Evolutionary conservation across 75 land plant species (phyloP).

Genomic region (Selaginella tamariscina): DNA sequence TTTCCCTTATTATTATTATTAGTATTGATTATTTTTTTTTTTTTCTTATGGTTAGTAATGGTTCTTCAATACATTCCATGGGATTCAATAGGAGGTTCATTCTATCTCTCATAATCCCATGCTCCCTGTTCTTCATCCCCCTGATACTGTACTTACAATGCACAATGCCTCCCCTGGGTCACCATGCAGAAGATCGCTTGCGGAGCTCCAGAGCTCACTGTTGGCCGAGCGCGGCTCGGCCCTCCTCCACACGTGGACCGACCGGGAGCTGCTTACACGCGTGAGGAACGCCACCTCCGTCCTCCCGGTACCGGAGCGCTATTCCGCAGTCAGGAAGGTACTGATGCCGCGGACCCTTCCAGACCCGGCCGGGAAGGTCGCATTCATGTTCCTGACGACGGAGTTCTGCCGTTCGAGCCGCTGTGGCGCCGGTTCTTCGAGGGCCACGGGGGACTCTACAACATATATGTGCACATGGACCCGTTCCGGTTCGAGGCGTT

Average conservation of each 20-base stretch:
- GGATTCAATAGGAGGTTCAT: too few relatives aligned
- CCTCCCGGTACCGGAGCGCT: background rate
- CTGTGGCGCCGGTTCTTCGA: slow-evolving; percentile 55
- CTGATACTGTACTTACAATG: background rate
- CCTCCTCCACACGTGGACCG: slow-evolving; percentile 14
- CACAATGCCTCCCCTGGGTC: background rate
- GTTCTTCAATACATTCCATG: too few relatives aligned
- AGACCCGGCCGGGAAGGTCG: slow-evolving; percentile 42
- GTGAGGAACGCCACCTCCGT: slow-evolving; percentile 2
- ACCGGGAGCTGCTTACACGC: slow-evolving; percentile 12
- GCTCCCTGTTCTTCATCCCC: background rate
- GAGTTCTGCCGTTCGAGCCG: slow-evolving; percentile 46
- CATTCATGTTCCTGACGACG: slow-evolving; percentile 68
- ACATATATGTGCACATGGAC: slow-evolving; percentile 64
- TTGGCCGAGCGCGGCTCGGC: slow-evolving; percentile 24
- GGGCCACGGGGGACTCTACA: slow-evolving; percentile 28
- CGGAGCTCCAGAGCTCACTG: background rate
- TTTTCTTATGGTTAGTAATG: too few relatives aligned
- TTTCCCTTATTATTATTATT: too few relatives aligned
- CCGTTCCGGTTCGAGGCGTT: slow-evolving; percentile 20
- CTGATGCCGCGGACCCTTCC: slow-evolving; percentile 10
- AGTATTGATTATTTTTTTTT: too few relatives aligned
- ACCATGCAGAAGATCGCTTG: background rate
- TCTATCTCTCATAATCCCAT: background rate
- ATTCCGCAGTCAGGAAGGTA: too few relatives aligned